Evolutionary conservation across 2,329 filamentous ascomycete genomes (phyloP).

Genomic region (Colletotrichum sp.): DNA sequence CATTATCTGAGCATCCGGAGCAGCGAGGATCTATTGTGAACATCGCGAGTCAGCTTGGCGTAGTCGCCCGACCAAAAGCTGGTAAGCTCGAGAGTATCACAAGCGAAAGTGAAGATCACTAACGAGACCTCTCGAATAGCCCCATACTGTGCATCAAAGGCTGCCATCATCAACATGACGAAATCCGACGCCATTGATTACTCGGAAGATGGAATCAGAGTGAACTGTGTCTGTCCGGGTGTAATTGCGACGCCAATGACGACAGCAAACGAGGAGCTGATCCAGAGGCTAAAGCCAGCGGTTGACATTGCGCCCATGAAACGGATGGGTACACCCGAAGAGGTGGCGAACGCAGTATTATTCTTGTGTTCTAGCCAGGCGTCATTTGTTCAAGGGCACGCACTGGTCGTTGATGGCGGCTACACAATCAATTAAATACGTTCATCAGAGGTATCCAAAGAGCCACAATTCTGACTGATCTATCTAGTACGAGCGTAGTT

Average conservation of each 20-base stretch:
- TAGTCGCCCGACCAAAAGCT: slow-evolving; percentile 51
- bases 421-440: slow-evolving; percentile 48
- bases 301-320: slow-evolving; percentile 54
- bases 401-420: slow-evolving; percentile 57
- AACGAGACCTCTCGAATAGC: slow-evolving; percentile 35
- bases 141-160: slow-evolving; percentile 62
- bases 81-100: slow-evolving; percentile 32
- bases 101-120: background rate
- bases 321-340: slow-evolving; percentile 53
- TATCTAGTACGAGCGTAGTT: background rate
- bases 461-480: background rate
- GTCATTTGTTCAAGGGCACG: slow-evolving; percentile 57
- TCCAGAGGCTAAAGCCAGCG: slow-evolving; percentile 41
- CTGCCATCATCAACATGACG: slow-evolving; percentile 63
- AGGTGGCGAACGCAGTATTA: slow-evolving; percentile 53
- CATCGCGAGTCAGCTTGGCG: slow-evolving; percentile 56
- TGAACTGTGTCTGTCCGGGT: slow-evolving; percentile 69
- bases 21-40: slow-evolving; percentile 56
- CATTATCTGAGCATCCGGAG: slow-evolving; percentile 40
- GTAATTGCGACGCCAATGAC: slow-evolving; percentile 61
- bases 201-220: slow-evolving; percentile 41
- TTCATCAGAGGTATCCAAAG: background rate
- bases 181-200: slow-evolving; percentile 62
- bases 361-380: slow-evolving; percentile 54
- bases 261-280: slow-evolving; percentile 41